Evolutionary conservation across 768 basidiomycete species (phyloP).

Genomic region (Lentinula lateritia): DNA sequence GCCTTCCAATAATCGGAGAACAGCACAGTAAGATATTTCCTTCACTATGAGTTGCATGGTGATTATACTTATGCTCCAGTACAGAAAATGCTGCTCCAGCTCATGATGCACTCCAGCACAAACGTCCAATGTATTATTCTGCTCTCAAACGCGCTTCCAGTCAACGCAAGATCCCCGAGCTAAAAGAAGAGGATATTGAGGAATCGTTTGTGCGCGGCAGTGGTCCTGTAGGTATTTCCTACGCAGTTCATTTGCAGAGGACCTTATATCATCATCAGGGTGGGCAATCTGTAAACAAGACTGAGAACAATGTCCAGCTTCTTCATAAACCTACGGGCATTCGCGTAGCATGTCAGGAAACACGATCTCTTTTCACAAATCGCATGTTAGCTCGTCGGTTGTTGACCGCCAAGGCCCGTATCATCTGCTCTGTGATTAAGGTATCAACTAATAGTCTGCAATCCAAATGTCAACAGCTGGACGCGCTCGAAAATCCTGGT

Average conservation of each 20-base stretch:
- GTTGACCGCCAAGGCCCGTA: constrained; percentile 71
- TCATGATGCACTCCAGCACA: constrained; percentile 11
- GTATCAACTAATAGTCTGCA: constrained; percentile 11
- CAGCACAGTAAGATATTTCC: constrained; percentile 35
- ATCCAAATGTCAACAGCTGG: constrained; percentile 44
- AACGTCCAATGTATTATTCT: constrained; percentile 48
- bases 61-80: constrained; percentile 14
- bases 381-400: constrained; percentile 69
- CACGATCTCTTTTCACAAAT: constrained; percentile 78
- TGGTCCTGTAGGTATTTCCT: neutral
- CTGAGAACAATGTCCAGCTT: constrained; percentile 85
- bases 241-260: constrained; percentile 29
- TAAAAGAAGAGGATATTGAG: constrained; percentile 78
- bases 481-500: constrained; percentile 68
- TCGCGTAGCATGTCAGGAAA: constrained; percentile 83
- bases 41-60: constrained; percentile 17
- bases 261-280: constrained; percentile 78
- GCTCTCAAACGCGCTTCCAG: constrained; percentile 67
- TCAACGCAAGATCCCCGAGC: constrained; percentile 55
- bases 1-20: constrained; percentile 43
- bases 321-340: constrained; percentile 86
- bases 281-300: constrained; percentile 97
- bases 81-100: constrained; percentile 24
- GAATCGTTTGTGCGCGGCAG: constrained; percentile 80
- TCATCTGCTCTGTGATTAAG: constrained; percentile 16